phyloP scores from a whole-genome alignment of 371 early-diverging fungal species.

The Mortierella sp. region DNA sequence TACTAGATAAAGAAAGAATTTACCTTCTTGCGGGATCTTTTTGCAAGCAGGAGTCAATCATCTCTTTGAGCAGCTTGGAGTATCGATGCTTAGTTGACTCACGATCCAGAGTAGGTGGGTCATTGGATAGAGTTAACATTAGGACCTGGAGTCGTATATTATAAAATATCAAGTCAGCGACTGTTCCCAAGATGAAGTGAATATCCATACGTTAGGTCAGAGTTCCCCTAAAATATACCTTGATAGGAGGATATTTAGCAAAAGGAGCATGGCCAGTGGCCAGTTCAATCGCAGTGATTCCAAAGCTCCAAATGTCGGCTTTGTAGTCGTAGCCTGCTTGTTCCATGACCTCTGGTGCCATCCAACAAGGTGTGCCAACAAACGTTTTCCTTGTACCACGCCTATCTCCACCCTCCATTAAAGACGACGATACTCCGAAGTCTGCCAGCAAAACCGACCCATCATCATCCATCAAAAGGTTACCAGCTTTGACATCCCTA shows the following conservation, averaged over 20 bases:
- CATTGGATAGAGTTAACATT: constrained; percentile 90
- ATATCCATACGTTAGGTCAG: neutral
- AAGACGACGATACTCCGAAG: constrained; percentile 89
- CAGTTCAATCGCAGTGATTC: constrained; percentile 91
- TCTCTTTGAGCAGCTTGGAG: constrained; percentile 83
- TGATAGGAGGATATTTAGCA: constrained; percentile 91
- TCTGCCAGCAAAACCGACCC: constrained; percentile 90
- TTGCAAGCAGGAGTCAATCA: constrained; percentile 86
- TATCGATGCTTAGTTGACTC: constrained; percentile 82
- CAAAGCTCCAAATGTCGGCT: constrained; percentile 96
- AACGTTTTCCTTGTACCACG: constrained; percentile 87
- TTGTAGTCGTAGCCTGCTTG: constrained; percentile 86
- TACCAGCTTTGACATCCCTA: constrained; percentile 93
- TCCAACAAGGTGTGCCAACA: constrained; percentile 95
- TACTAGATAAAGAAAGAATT: neutral
- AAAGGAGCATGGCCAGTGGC: constrained; percentile 95
- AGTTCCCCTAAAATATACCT: constrained; percentile 60
- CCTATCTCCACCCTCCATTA: constrained; percentile 84
- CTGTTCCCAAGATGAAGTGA: neutral
- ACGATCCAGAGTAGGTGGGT: constrained; percentile 89
- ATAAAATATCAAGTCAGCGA: neutral
- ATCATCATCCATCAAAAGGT: constrained; percentile 86
- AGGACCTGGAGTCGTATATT: constrained; percentile 68
- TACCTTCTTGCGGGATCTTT: constrained; percentile 88
- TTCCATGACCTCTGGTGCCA: constrained; percentile 85